phyloP scores from a whole-genome alignment of 345 rosid species.

The Hibiscus trionum region DNA sequence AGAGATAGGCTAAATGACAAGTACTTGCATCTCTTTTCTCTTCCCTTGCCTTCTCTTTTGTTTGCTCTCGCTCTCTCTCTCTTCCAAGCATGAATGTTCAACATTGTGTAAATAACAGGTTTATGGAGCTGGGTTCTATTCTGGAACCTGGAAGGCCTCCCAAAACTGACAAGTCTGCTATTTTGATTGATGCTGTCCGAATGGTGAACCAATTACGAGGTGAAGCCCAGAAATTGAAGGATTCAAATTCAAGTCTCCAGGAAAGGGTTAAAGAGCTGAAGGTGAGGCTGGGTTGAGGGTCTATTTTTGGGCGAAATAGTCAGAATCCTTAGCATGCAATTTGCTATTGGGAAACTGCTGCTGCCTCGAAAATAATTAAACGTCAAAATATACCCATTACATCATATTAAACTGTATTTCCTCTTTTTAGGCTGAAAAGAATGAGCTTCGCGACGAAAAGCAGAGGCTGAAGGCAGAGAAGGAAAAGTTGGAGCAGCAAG shows the following conservation, averaged over 20 bases:
- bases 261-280: conserved; percentile 75
- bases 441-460: conserved; percentile 70
- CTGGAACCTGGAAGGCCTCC: conserved; percentile 90
- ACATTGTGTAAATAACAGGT: conserved; percentile 39
- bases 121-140: conserved; percentile 73
- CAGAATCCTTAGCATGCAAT: neutral
- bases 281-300: conserved; percentile 26
- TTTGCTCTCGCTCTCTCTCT: neutral
- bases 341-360: neutral
- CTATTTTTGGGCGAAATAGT: neutral
- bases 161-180: conserved; percentile 84
- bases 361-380: neutral
- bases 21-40: conserved; percentile 24
- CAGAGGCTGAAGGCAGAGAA: conserved; percentile 54
- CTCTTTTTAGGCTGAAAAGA: conserved; percentile 65
- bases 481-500: conserved; percentile 63
- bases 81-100: conserved; percentile 5
- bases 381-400: neutral
- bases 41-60: neutral
- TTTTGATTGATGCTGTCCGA: conserved; percentile 70
- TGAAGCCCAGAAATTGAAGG: conserved; percentile 74
- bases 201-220: conserved; percentile 74
- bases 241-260: conserved; percentile 75
- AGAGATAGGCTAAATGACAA: conserved; percentile 92
- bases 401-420: neutral